These are phyloP conservation scores for Pneumocystis jirovecii DNA, from an alignment of 1,139 yeast species.

Conservation along the genomic window DNA sequence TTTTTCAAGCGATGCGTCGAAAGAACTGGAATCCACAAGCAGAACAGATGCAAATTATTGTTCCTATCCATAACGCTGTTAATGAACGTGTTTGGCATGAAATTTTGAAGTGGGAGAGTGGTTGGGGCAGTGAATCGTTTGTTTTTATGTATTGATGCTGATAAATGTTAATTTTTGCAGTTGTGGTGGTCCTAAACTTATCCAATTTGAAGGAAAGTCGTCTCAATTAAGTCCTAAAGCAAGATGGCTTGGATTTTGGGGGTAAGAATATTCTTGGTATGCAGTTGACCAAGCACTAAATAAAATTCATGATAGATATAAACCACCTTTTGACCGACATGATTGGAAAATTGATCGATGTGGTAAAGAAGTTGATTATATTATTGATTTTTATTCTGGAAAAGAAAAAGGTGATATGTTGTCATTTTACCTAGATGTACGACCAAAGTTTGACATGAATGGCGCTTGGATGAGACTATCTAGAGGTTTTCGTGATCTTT, in stretches of 20 bases:
- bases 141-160: background rate
- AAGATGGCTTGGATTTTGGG: slow-evolving; percentile 44
- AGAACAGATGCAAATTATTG: slow-evolving; percentile 73
- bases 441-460: slow-evolving; percentile 79
- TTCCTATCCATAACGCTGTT: slow-evolving; percentile 86
- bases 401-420: slow-evolving; percentile 39
- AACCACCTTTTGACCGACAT: slow-evolving; percentile 85
- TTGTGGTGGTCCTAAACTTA: slow-evolving; percentile 76
- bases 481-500: slow-evolving; percentile 31
- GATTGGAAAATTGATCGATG: slow-evolving; percentile 90
- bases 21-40: slow-evolving; percentile 78
- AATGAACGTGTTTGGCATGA: slow-evolving; percentile 88
- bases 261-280: slow-evolving; percentile 8
- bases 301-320: slow-evolving; percentile 32
- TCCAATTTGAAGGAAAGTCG: slow-evolving; percentile 81
- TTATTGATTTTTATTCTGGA: slow-evolving; percentile 78
- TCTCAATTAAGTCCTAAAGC: slow-evolving; percentile 81
- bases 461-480: slow-evolving; percentile 51
- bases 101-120: slow-evolving; percentile 67
- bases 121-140: slow-evolving; percentile 36
- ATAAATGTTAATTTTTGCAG: slow-evolving; percentile 14
- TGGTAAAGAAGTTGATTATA: slow-evolving; percentile 72
- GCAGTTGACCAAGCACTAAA: background rate
- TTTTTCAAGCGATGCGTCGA: slow-evolving; percentile 83
- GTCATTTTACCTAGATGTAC: slow-evolving; percentile 67